Conservation (phyloP, 345 rosid species). For the Angophora floribunda region DNA sequence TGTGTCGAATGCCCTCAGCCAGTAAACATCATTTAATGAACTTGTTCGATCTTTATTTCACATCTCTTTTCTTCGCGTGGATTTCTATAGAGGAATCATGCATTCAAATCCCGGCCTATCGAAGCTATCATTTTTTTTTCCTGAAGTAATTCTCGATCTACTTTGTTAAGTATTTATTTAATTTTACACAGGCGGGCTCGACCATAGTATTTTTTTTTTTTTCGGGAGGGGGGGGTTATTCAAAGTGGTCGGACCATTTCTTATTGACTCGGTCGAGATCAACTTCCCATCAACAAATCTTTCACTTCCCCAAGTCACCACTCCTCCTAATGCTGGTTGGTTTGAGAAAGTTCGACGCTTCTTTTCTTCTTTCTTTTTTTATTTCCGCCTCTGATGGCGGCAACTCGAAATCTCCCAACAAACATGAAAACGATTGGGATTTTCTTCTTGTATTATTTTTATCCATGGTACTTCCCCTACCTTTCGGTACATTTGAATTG, state of each 20-base stretch:
- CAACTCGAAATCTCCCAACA: background rate
- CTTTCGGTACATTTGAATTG: background rate
- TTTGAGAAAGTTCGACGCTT: background rate
- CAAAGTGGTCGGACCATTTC: background rate
- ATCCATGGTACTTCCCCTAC: background rate
- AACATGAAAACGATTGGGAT: background rate
- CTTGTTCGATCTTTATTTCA: accelerated
- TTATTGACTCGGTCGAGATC: background rate
- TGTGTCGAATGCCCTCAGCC: accelerated
- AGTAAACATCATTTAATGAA: too few species aligned
- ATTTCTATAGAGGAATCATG: background rate
- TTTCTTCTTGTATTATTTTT: background rate
- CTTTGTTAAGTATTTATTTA: background rate
- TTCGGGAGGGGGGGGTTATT: background rate
- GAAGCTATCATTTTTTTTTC: background rate
- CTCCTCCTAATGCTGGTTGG: background rate
- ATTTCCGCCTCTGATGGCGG: background rate
- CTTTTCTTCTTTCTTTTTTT: too few species aligned
- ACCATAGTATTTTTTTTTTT: background rate
- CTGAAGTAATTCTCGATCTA: background rate
- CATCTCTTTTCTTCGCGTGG: background rate
- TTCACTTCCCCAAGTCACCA: background rate
- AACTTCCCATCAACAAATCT: background rate
- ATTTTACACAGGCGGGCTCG: background rate
- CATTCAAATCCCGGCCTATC: background rate